Evolutionary conservation across 1,139 yeast genomes (phyloP).

Genomic region (Hyphopichia khmerensis): DNA sequence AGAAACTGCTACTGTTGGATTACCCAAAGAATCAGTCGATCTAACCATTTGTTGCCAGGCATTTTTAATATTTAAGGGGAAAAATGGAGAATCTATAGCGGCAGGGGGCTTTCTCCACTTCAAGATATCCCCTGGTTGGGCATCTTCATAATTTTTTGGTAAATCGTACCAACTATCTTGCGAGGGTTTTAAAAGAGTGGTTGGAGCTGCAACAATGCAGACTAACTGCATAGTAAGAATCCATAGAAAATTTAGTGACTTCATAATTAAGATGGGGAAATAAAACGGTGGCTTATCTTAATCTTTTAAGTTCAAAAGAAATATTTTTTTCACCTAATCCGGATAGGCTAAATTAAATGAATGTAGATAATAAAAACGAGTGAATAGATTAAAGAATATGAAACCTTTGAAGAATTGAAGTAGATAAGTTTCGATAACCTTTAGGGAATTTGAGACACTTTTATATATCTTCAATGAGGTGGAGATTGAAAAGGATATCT

Average conservation of each 20-base stretch:
- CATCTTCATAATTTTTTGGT: slow-evolving; percentile 22
- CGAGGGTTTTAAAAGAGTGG: slow-evolving; percentile 8
- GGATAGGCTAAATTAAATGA: too few relatives aligned
- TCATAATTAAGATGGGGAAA: not conserved
- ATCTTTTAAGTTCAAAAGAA: too few relatives aligned
- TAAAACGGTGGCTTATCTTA: too few relatives aligned
- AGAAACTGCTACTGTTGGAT: slow-evolving; percentile 29
- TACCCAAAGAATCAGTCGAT: slow-evolving; percentile 31
- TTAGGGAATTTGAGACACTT: too few relatives aligned
- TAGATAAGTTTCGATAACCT: too few relatives aligned
- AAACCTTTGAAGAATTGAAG: too few relatives aligned
- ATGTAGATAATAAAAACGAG: too few relatives aligned
- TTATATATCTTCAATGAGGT: too few relatives aligned
- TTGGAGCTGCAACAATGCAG: not conserved
- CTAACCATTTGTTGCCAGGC: slow-evolving; percentile 34
- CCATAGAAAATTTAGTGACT: not conserved
- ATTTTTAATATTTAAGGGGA: slow-evolving; percentile 13
- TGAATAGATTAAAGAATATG: too few relatives aligned
- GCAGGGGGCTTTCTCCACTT: slow-evolving; percentile 22
- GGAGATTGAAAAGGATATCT: too few relatives aligned
- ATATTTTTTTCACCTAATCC: too few relatives aligned
- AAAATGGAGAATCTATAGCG: slow-evolving; percentile 9
- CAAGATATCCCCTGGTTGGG: slow-evolving; percentile 25
- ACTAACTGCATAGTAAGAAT: not conserved
- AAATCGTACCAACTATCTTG: slow-evolving; percentile 27